Base-by-base conservation (phyloP, 192 early-diverging fungal species). In the Gigaspora rosea region DNA sequence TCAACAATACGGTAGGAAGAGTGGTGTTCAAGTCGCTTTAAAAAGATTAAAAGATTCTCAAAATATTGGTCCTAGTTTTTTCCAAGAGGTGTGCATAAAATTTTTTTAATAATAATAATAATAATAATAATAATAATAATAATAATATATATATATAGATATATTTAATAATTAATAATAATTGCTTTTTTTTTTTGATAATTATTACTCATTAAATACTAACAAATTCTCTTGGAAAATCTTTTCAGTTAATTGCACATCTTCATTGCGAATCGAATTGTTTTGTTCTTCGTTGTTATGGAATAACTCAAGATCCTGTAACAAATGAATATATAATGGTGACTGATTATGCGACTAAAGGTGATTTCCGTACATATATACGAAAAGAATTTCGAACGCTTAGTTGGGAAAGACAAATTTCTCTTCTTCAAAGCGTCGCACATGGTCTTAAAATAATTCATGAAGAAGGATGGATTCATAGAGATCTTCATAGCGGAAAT, bases 401-500 rank as follows among this genome's bases (percentile, higher is more conserved):
- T 8, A 64, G 56, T 32, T 83, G 82, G 82, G 27, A 16, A 3
- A 27, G 20, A 11, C n/a, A 33, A 16, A 32, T 70, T 1, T 32
- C 9, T 35, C 16, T 70, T 3, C 22, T 70, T 50, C 18, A 52
- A 27, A 32, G 48, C 20, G 49, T 85, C 50, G 75, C 81, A 9
- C 78, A 80, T 33, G 82, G 82, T 18, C 78, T 85, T 61, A 73
- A 80, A 62, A 82, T 79, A 18, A 78, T 82, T 8, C 83, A 85
- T 58, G 80, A 85, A 50, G 62, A 79, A 12, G 82, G 82, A 2
- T 82, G 77, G 47, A 65, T 82, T 15, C 83, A 85, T 73, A 71
- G 83, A 15, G 83, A 85, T 66, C 71, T 85, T 0, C 83, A 85
- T 73, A 82, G 77, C 56, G 81, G 81, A 22, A 85, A 85, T 50